Evolutionary conservation across 2,329 filamentous ascomycete genomes (phyloP).

Genomic region (Ophiostoma perfectum): DNA sequence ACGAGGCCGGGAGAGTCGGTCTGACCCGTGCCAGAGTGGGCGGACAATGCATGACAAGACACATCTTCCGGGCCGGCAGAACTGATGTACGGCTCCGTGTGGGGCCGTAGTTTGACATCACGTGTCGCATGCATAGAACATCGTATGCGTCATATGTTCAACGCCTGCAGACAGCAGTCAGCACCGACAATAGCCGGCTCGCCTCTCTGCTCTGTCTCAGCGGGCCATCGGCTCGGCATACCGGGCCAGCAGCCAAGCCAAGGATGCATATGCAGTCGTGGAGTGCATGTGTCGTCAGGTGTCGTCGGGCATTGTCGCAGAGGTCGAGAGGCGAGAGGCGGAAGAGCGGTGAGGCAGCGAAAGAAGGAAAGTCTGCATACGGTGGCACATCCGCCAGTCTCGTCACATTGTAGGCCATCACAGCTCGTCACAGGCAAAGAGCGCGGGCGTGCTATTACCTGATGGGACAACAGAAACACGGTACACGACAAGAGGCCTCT

Average conservation of each 20-base stretch:
- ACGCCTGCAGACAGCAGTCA: neutral
- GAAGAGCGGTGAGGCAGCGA: neutral
- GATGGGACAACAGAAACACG: neutral
- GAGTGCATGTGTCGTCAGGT: neutral
- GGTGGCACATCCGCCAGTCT: slow-evolving; percentile 8
- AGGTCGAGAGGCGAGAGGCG: too few species aligned
- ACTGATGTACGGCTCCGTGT: neutral
- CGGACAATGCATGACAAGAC: neutral
- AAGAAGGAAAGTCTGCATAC: neutral
- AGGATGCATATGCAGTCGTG: neutral
- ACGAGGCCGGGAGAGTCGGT: too few species aligned
- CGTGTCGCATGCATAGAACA: neutral
- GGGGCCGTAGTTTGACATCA: neutral
- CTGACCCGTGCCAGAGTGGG: neutral
- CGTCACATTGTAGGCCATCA: neutral
- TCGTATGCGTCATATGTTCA: neutral
- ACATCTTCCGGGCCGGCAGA: neutral
- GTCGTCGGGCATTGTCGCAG: too few species aligned
- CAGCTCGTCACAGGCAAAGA: neutral
- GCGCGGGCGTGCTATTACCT: too few species aligned
- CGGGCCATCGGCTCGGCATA: neutral
- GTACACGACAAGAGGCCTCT: neutral
- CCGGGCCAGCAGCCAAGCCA: neutral
- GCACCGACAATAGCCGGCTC: neutral
- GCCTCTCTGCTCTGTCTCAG: neutral